A percentile compares a stretch with the other conserved stretches of the same genome.
Conservation (phyloP, 176 grass and related monocot genomes). For the Zoysia pacifica region DNA sequence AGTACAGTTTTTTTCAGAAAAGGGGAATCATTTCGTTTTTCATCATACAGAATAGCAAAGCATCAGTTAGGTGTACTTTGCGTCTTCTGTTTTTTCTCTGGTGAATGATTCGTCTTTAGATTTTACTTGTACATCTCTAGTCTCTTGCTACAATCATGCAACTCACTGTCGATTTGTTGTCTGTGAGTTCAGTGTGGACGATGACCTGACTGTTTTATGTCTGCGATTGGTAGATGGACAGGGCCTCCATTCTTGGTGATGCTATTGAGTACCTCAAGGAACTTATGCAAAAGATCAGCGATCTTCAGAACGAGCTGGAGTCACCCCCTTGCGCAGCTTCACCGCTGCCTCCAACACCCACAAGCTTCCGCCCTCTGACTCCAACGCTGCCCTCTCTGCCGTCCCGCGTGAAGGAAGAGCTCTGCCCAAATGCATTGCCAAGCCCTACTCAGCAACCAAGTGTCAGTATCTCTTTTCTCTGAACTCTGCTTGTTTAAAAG, state of each 20-base stretch:
- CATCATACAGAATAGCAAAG: background rate
- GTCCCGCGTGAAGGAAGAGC: constrained; percentile 81
- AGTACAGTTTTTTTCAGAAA: background rate
- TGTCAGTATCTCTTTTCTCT: constrained; percentile 42
- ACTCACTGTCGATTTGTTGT: background rate
- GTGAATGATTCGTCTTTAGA: constrained; percentile 14
- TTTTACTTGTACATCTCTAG: background rate
- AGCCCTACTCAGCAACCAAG: constrained; percentile 83
- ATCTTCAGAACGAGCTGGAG: constrained; percentile 92
- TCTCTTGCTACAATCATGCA: constrained; percentile 4
- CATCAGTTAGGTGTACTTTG: background rate
- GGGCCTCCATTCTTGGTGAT: constrained; percentile 92
- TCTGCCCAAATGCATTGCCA: constrained; percentile 61
- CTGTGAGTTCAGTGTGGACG: constrained; percentile 5
- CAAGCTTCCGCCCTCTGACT: constrained; percentile 88
- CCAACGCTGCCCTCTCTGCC: constrained; percentile 78
- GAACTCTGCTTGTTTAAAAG: background rate
- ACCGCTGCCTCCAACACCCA: constrained; percentile 68
- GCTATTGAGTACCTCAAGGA: constrained; percentile 97
- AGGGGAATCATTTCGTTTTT: background rate
- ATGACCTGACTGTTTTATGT: constrained; percentile 21
- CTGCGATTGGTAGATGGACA: constrained; percentile 76
- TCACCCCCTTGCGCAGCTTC: constrained; percentile 65
- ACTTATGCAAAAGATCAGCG: constrained; percentile 89
- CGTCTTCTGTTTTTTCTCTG: background rate